Base-by-base conservation (phyloP, 1,284 basidiomycete species). In the Takashimella tepidaria region DNA sequence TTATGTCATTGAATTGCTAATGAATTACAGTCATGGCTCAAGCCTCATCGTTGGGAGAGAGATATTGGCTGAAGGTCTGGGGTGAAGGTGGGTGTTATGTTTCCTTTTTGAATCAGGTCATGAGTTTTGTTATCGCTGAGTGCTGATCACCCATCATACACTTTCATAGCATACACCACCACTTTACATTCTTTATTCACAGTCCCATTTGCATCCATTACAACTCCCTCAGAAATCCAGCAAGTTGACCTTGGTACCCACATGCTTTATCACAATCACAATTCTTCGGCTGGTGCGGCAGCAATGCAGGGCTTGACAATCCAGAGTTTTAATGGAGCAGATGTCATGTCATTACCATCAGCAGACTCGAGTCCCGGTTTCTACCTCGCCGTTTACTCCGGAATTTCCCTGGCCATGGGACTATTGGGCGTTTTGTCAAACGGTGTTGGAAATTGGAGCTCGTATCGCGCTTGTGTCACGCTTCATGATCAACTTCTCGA, bases 61-160 rank as follows among this genome's bases (percentile, higher is more conserved):
- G 74, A 73, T 44, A 85, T 6, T 90, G 88, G 87, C 84, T 89
- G 60, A 87, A 82, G 78, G 82, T 86, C 47, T 72, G 79, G 77
- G 76, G 75, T 10, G 70, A 76, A 53, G 74, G 68, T 70, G 45
- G 59, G 63, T 47, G n/a, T n/a, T n/a, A n/a, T n/a, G n/a, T n/a
- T n/a, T n/a, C n/a, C n/a, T n/a, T n/a, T n/a, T n/a, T n/a, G n/a
- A n/a, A n/a, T n/a, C n/a, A n/a, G n/a, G n/a, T n/a, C n/a, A n/a
- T n/a, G n/a, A n/a, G n/a, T n/a, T n/a, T n/a, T n/a, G n/a, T n/a
- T n/a, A n/a, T n/a, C n/a, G n/a, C n/a, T n/a, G n/a, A n/a, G n/a
- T n/a, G n/a, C n/a, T n/a, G n/a, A n/a, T n/a, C n/a, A n/a, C n/a
- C n/a, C n/a, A n/a, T n/a, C n/a, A n/a, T n/a, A n/a, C n/a, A n/a